Evolutionary conservation across 1,284 basidiomycete genomes (phyloP).

Genomic region (Moesziomyces antarcticus): DNA sequence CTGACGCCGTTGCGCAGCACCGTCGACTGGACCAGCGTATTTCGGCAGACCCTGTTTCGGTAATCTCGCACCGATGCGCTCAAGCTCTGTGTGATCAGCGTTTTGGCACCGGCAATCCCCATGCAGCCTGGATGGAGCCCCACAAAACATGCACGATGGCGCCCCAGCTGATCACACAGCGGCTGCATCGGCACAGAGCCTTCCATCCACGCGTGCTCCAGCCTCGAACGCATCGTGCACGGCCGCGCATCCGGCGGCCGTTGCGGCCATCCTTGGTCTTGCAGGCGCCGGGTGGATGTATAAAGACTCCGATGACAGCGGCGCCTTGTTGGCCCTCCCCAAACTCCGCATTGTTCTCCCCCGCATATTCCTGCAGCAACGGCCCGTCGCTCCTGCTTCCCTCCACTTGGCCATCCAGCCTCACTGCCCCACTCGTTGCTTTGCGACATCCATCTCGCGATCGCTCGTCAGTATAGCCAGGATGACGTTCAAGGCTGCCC

Average conservation of each 20-base stretch:
- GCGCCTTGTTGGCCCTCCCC: neutral
- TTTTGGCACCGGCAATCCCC: neutral
- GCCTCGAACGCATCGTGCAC: too few species aligned
- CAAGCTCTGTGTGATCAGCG: neutral
- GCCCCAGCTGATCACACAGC: too few species aligned
- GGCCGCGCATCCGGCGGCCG: too few species aligned
- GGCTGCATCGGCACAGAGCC: too few species aligned
- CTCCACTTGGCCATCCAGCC: conserved; percentile 6
- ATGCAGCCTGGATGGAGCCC: neutral
- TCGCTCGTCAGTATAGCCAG: neutral
- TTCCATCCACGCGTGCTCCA: too few species aligned
- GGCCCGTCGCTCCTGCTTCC: neutral
- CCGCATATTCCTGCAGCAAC: conserved; percentile 8
- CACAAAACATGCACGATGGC: neutral
- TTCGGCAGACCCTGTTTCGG: neutral
- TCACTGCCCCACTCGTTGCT: too few species aligned
- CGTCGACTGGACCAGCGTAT: neutral
- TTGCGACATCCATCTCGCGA: neutral
- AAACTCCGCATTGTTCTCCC: conserved; percentile 24
- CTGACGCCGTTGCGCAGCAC: neutral
- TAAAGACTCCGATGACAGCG: conserved; percentile 13
- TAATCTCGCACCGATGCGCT: neutral
- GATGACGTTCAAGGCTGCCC: conserved; percentile 18
- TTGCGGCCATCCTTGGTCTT: neutral
- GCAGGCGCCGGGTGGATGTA: neutral